These are phyloP conservation scores for Fusarium sp. DNA, from an alignment of 2,329 filamentous ascomycete genomes.

Conservation along the genomic window DNA sequence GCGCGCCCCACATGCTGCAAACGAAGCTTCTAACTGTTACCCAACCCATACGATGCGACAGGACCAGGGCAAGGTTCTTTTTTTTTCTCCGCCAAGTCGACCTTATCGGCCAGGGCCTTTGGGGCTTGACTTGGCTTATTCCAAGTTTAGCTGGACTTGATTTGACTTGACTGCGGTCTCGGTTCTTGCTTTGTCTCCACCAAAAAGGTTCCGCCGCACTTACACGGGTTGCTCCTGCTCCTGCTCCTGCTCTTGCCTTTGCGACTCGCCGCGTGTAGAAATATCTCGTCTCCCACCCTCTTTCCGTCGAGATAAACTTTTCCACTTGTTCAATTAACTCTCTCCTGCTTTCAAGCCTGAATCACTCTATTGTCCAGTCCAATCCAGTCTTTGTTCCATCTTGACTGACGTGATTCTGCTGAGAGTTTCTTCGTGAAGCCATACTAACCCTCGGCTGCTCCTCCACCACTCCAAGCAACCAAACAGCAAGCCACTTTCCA, in stretches of 20 bases:
- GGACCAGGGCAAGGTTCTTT: background rate
- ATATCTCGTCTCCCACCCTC: conserved; percentile 44
- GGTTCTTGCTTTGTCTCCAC: conserved; percentile 32
- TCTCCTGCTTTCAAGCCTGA: background rate
- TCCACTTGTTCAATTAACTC: conserved; percentile 17
- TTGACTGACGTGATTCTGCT: conserved; percentile 25
- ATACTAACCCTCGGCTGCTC: conserved; percentile 9
- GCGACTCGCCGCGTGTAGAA: conserved; percentile 31
- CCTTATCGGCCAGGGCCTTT: conserved; percentile 39
- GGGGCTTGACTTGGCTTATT: conserved; percentile 11
- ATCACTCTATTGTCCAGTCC: conserved; percentile 6
- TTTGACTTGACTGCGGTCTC: conserved; percentile 6
- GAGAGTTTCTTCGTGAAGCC: conserved; percentile 25
- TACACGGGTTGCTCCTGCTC: conserved; percentile 29
- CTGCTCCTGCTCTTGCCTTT: background rate
- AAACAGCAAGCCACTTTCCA: conserved; percentile 6
- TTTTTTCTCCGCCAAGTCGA: conserved; percentile 23
- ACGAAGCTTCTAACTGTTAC: conserved; percentile 32
- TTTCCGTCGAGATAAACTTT: conserved; percentile 10
- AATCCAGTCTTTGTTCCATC: conserved; percentile 14
- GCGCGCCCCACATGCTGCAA: conserved; percentile 44
- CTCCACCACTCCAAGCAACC: conserved; percentile 14
- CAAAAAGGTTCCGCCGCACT: conserved; percentile 35
- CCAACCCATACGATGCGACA: background rate
- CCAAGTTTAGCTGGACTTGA: conserved; percentile 16